Conservation (phyloP, 352 stramenopile species). For the Phytophthora hybrid region DNA sequence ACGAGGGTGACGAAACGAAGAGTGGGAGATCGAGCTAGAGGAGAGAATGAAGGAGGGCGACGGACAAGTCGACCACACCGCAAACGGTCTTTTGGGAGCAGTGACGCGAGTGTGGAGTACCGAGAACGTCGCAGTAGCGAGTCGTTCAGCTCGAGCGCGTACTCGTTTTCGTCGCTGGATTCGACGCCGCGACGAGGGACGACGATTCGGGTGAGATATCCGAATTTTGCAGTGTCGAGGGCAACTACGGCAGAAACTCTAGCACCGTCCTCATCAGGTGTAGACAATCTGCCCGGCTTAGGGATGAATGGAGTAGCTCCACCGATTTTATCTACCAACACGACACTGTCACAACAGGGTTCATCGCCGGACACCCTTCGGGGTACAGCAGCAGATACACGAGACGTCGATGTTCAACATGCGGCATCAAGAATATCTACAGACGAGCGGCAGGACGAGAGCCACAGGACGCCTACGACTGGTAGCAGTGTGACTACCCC, state of each 20-base stretch:
- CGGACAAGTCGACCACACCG: slow-evolving; percentile 10
- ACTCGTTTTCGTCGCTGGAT: slow-evolving; percentile 42
- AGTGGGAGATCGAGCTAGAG: neutral
- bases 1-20: slow-evolving; percentile 14
- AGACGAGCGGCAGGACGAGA: slow-evolving; percentile 6
- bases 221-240: slow-evolving; percentile 31
- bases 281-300: slow-evolving; percentile 11
- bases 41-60: neutral
- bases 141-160: slow-evolving; percentile 46
- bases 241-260: slow-evolving; percentile 44
- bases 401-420: neutral
- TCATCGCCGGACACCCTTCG: neutral
- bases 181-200: slow-evolving; percentile 21
- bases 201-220: slow-evolving; percentile 20
- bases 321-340: slow-evolving; percentile 9
- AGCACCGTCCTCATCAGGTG: slow-evolving; percentile 33
- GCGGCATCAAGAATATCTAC: neutral
- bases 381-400: slow-evolving; percentile 3
- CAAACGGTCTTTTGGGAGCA: slow-evolving; percentile 23
- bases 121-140: slow-evolving; percentile 29
- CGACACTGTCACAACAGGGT: slow-evolving; percentile 2
- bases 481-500: slow-evolving; percentile 44
- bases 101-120: slow-evolving; percentile 34
- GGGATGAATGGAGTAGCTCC: neutral
- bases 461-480: slow-evolving; percentile 32